Conservation (phyloP, 108 stramenopile species). For the Nitzschia sp. region DNA sequence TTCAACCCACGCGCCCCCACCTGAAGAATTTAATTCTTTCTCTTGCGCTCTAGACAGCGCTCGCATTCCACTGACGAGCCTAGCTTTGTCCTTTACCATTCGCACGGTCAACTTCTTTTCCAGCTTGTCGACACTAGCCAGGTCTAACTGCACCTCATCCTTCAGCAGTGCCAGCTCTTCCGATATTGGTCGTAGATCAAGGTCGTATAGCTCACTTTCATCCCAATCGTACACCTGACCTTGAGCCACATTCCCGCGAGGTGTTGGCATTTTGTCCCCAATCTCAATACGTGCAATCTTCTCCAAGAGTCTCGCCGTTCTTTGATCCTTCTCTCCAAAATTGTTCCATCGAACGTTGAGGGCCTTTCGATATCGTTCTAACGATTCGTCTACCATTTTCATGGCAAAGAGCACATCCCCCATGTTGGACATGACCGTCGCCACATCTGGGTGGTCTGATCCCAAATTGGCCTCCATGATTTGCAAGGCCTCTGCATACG, state of each 20-base stretch:
- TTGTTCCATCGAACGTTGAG: constrained; percentile 45
- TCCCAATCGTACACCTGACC: constrained; percentile 16
- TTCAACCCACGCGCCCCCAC: not conserved
- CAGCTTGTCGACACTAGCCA: constrained; percentile 39
- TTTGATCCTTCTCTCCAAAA: constrained; percentile 41
- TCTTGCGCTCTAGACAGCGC: constrained; percentile 15
- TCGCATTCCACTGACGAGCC: constrained; percentile 43
- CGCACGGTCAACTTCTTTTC: constrained; percentile 40
- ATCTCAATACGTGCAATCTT: constrained; percentile 58
- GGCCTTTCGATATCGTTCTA: constrained; percentile 30
- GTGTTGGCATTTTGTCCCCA: constrained; percentile 29
- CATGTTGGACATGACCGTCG: constrained; percentile 70
- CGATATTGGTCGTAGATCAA: constrained; percentile 25
- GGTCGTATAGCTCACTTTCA: constrained; percentile 25
- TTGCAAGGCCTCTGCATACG: constrained; percentile 54
- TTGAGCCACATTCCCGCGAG: not conserved
- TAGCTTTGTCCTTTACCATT: constrained; percentile 45
- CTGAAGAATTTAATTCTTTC: not conserved
- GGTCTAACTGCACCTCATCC: constrained; percentile 44
- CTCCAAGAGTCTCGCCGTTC: constrained; percentile 52
- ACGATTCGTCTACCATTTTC: constrained; percentile 20
- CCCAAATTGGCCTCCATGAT: constrained; percentile 55
- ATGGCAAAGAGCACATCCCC: constrained; percentile 57
- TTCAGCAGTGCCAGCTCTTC: constrained; percentile 35
- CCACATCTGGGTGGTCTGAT: constrained; percentile 56